Base-by-base conservation (phyloP, 306 rosid genomes). In the Fagus crenata region DNA sequence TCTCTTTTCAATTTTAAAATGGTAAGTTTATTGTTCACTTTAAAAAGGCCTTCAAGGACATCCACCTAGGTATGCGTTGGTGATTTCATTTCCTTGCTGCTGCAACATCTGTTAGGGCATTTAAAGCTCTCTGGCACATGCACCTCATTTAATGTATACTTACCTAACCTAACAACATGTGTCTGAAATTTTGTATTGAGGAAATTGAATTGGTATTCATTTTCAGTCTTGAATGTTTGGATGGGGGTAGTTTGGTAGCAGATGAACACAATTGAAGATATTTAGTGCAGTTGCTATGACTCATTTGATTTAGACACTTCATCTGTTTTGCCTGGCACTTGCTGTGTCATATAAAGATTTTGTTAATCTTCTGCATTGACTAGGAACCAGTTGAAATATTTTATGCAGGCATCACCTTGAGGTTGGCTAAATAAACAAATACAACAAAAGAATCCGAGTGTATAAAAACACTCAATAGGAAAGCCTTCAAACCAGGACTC, bases 71-170 rank as follows among this genome's bases (percentile, higher is more conserved):
- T 13, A 37, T 82, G 84, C 64, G 51, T 59, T 76, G 54, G 75
- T 79, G 39, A 74, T 73, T 54, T 71, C 73, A 61, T 72, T 79
- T 68, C 86, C 36, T 22, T 77, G 71, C 73, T 75, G 69, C 53
- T 75, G 69, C 53, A 53, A 80, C 75, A 84, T 81, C 82, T 70
- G 76, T 64, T 80, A 84, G 0, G 4, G 82, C 87, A 67, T 84
- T 86, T 53, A 84, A 82, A 77, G 82, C 83, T 80, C 72, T 75
- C 54, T 51, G 76, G 72, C 97, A 91, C 97, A 89, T 91, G 97
- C 78, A 81, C 18, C 82, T 89, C 89, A 87, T 89, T 22, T 81
- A 92, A 86, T 85, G 87, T 55, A 73, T 31, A 32, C 83, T 74
- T 68, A 82, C 82, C 79, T 22, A 65, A 28, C 71, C 49, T 78